phyloP scores from a whole-genome alignment of 495 filamentous ascomycete genomes.

The Cladorrhinum samala region DNA sequence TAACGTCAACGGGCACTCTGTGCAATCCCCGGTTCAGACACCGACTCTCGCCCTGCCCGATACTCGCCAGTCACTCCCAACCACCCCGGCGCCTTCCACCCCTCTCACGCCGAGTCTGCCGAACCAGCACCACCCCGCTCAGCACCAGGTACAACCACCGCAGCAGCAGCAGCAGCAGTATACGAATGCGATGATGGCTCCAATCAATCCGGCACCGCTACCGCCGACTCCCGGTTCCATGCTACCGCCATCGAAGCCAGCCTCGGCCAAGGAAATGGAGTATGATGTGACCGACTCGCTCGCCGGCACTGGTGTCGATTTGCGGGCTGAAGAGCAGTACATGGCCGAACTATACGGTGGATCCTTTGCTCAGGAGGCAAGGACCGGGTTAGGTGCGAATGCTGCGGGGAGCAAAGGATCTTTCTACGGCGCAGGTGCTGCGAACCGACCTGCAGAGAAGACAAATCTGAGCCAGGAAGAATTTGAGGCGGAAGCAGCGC shows the following conservation, averaged over 20 bases:
- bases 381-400: slow-evolving; percentile 44
- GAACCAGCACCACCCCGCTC: background rate
- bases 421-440: slow-evolving; percentile 54
- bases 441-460: slow-evolving; percentile 48
- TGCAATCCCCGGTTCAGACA: slow-evolving; percentile 10
- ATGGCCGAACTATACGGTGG: slow-evolving; percentile 53
- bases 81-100: slow-evolving; percentile 14
- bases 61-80: slow-evolving; percentile 23
- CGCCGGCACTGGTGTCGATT: slow-evolving; percentile 71
- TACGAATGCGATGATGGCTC: slow-evolving; percentile 36
- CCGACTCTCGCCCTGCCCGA: slow-evolving; percentile 19
- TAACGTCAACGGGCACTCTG: slow-evolving; percentile 15
- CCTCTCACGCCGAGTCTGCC: slow-evolving; percentile 13
- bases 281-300: slow-evolving; percentile 67
- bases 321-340: slow-evolving; percentile 73
- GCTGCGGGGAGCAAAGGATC: slow-evolving; percentile 39
- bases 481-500: slow-evolving; percentile 41
- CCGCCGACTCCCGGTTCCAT: slow-evolving; percentile 47
- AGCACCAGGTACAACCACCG: background rate
- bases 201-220: slow-evolving; percentile 19
- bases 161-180: slow-evolving; percentile 23
- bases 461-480: slow-evolving; percentile 46
- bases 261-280: slow-evolving; percentile 61
- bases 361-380: slow-evolving; percentile 27
- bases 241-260: slow-evolving; percentile 74